These are phyloP conservation scores for Protomyces inouyei DNA, from an alignment of 1,139 yeast species.

Conservation along the genomic window DNA sequence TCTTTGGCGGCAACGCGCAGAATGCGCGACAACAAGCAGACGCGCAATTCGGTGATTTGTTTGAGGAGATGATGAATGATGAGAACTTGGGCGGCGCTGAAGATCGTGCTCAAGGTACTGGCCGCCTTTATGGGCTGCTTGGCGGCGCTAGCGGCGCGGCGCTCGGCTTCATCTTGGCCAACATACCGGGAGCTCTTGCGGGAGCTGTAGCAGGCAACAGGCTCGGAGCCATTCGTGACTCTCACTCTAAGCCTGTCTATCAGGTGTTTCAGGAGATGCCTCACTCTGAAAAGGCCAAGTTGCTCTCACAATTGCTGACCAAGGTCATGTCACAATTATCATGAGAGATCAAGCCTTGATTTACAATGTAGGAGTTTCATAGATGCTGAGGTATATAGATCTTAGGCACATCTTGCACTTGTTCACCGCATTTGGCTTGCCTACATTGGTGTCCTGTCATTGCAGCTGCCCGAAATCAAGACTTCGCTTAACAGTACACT, in stretches of 20 bases:
- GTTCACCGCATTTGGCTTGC: too few relatives aligned
- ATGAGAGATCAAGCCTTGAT: background rate
- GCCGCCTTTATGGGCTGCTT: constrained; percentile 29
- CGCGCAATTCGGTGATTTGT: constrained; percentile 32
- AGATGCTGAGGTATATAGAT: too few relatives aligned
- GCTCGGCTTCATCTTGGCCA: constrained; percentile 32
- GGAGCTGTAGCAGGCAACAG: constrained; percentile 33
- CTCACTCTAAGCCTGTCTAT: constrained; percentile 32
- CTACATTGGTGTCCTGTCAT: too few relatives aligned
- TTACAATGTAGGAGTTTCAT: too few relatives aligned
- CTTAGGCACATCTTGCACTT: too few relatives aligned
- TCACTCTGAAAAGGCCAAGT: constrained; percentile 20
- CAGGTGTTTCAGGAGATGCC: constrained; percentile 31
- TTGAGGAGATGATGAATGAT: constrained; percentile 34
- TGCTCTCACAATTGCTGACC: constrained; percentile 15
- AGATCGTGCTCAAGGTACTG: background rate
- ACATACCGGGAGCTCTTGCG: constrained; percentile 34
- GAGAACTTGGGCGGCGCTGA: constrained; percentile 18
- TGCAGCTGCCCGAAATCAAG: too few relatives aligned
- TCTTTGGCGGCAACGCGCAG: constrained; percentile 1
- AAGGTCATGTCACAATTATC: constrained; percentile 26
- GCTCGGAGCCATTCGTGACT: constrained; percentile 33
- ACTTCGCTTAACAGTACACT: too few relatives aligned
- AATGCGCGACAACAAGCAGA: constrained; percentile 27
- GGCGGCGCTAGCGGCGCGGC: constrained; percentile 33